A percentile compares a stretch with the other conserved stretches of the same genome.
Evolutionary conservation across 2,329 filamentous ascomycete species (phyloP).

Genomic region (Cladophialophora yegresii): DNA sequence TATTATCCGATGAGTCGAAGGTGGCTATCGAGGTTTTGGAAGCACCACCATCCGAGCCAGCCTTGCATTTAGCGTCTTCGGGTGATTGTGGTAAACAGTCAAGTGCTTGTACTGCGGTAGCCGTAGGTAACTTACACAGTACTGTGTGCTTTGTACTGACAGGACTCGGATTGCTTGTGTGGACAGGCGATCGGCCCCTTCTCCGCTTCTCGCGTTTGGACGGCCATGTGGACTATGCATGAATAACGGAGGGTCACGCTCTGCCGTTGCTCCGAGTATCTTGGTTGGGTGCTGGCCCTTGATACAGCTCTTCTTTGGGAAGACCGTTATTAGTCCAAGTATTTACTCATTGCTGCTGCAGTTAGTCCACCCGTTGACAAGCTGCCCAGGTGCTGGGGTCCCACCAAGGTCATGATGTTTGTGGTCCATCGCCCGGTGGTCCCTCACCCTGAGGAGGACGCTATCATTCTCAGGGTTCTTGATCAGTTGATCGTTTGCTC

Average conservation of each 20-base stretch:
- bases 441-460: neutral
- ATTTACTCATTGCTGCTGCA: neutral
- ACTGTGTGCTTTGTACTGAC: neutral
- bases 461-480: neutral
- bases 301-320: neutral
- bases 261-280: neutral
- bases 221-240: neutral
- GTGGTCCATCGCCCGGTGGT: neutral
- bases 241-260: neutral
- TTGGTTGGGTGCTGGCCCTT: neutral
- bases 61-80: neutral
- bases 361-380: neutral
- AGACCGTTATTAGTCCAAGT: neutral
- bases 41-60: neutral
- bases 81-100: neutral
- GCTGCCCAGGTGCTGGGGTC: neutral
- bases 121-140: too few relatives aligned
- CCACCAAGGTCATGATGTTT: neutral
- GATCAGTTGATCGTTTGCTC: slow-evolving; percentile 19
- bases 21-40: neutral
- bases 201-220: neutral
- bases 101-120: neutral
- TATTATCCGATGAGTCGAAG: neutral
- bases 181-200: neutral
- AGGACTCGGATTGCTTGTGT: neutral